Evolutionary conservation across 257 asterid genomes (phyloP).

Genomic region (Nyctanthes arbortristis): DNA sequence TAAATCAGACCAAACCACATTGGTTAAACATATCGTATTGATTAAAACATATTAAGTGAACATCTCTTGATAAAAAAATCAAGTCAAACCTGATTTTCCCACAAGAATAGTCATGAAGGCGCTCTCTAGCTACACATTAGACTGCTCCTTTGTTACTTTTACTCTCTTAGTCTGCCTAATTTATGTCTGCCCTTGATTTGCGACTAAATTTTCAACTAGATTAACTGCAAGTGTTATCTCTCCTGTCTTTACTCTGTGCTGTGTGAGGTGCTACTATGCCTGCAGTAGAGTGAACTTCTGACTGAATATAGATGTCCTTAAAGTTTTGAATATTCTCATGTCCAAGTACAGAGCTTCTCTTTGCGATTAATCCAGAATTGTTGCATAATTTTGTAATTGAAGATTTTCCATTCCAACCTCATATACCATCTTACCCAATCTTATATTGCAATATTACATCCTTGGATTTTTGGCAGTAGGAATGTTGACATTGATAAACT

Average conservation of each 20-base stretch:
- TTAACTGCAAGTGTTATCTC: not conserved
- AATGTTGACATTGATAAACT: not conserved
- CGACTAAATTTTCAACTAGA: not conserved
- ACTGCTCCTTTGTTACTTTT: not conserved
- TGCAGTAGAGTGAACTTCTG: not conserved
- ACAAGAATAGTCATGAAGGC: not conserved
- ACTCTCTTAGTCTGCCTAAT: not conserved
- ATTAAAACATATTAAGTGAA: too few species aligned
- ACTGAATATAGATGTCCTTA: not conserved
- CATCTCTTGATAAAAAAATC: too few species aligned
- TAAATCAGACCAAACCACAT: too few species aligned
- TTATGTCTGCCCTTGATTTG: not conserved
- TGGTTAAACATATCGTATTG: too few species aligned
- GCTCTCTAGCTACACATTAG: slow-evolving; percentile 2
- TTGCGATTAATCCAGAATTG: not conserved
- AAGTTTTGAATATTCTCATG: not conserved
- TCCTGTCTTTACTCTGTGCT: not conserved
- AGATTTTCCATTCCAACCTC: not conserved
- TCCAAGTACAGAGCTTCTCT: not conserved
- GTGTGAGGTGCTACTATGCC: not conserved
- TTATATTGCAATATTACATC: slow-evolving; percentile 11
- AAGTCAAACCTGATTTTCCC: too few species aligned
- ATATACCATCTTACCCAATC: not conserved
- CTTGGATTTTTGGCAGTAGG: slow-evolving; percentile 11
- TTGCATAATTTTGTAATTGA: not conserved